These are phyloP conservation scores for Aspergillus pseudonomiae DNA, from an alignment of 2,329 filamentous ascomycete species.

Conservation along the genomic window DNA sequence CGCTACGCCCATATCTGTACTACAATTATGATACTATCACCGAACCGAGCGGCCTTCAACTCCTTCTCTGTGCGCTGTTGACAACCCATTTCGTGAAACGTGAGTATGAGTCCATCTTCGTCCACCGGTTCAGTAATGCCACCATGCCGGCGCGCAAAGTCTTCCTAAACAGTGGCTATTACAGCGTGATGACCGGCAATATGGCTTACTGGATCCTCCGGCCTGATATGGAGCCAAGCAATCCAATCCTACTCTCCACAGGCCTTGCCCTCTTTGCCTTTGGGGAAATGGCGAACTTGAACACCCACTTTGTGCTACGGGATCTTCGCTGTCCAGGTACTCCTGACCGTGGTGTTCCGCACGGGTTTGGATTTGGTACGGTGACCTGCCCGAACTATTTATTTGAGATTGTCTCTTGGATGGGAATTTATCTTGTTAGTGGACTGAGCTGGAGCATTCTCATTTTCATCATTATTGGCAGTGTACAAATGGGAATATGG, in stretches of 20 bases:
- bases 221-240: constrained; percentile 68
- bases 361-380: constrained; percentile 77
- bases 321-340: constrained; percentile 76
- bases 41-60: constrained; percentile 67
- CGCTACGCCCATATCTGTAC: constrained; percentile 74
- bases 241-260: constrained; percentile 60
- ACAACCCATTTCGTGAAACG: constrained; percentile 89
- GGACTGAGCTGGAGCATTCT: constrained; percentile 73
- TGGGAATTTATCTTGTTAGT: constrained; percentile 77
- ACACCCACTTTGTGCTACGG: constrained; percentile 77
- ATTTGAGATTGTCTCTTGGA: constrained; percentile 86
- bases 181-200: constrained; percentile 82
- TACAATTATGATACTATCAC: constrained; percentile 52
- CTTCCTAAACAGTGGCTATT: constrained; percentile 92
- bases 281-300: constrained; percentile 78
- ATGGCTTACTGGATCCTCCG: constrained; percentile 84
- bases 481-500: constrained; percentile 82
- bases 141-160: constrained; percentile 95
- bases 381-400: constrained; percentile 98
- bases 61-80: constrained; percentile 73
- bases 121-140: constrained; percentile 91
- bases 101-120: constrained; percentile 88
- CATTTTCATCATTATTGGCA: constrained; percentile 74
- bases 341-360: constrained; percentile 84
- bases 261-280: constrained; percentile 76